phyloP scores from a whole-genome alignment of 306 rosid species.

The Spatholobus suberectus region DNA sequence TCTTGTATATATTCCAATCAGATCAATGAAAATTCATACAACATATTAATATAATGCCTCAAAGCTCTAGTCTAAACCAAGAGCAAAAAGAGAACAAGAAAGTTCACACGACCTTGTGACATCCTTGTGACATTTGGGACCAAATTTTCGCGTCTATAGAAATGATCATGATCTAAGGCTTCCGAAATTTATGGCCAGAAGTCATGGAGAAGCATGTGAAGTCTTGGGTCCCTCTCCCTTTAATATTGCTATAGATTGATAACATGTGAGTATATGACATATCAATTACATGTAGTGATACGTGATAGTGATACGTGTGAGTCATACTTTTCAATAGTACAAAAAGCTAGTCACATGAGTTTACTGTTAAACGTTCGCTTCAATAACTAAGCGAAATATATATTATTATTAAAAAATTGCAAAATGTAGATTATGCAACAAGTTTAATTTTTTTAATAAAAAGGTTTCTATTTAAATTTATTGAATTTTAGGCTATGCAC shows the following conservation, averaged over 20 bases:
- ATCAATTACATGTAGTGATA: neutral
- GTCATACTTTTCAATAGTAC: constrained; percentile 9
- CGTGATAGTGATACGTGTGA: neutral
- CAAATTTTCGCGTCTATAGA: neutral
- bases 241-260: neutral
- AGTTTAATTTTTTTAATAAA: neutral
- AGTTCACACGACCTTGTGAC: constrained; percentile 16
- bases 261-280: neutral
- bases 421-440: neutral
- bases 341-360: constrained; percentile 33
- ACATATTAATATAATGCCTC: neutral
- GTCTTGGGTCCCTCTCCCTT: constrained; percentile 17
- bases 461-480: no score
- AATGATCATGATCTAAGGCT: constrained; percentile 11
- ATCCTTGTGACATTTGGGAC: neutral
- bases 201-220: constrained; percentile 41
- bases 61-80: neutral
- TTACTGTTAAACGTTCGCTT: constrained; percentile 30
- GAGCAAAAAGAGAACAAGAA: constrained; percentile 10
- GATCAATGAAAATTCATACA: neutral
- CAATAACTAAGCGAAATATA: neutral
- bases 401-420: neutral
- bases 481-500: no score
- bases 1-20: neutral
- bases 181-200: constrained; percentile 36